Conservation (phyloP, 75 land plant species). For the Sequoia sempervirens region DNA sequence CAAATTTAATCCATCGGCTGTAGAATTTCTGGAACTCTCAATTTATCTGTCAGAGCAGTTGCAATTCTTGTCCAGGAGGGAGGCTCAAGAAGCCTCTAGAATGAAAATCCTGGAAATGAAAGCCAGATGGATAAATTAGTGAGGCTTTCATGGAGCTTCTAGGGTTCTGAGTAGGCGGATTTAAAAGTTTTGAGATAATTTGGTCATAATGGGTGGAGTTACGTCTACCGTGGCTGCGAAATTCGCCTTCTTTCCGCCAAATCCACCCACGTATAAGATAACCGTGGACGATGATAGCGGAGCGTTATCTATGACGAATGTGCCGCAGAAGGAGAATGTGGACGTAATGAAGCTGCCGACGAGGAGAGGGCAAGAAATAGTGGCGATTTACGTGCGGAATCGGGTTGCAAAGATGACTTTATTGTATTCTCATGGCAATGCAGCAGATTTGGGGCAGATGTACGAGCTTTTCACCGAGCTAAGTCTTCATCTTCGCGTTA, state of each 20-base stretch:
- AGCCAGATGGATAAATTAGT: background rate
- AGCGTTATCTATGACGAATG: conserved; percentile 23
- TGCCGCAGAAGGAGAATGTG: conserved; percentile 26
- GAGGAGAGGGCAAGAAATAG: conserved; percentile 42
- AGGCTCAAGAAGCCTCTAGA: background rate
- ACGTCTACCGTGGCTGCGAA: conserved; percentile 56
- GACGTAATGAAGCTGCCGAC: conserved; percentile 38
- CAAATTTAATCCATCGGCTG: background rate
- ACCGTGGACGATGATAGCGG: conserved; percentile 27
- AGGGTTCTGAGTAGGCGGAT: conserved; percentile 4
- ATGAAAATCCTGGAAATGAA: background rate
- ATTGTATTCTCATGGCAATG: conserved; percentile 62
- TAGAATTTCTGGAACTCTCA: background rate
- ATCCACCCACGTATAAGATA: conserved; percentile 45
- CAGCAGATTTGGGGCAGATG: conserved; percentile 64
- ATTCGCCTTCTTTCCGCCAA: conserved; percentile 61
- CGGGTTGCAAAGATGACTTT: conserved; percentile 36
- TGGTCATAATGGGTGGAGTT: conserved; percentile 42
- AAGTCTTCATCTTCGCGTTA: conserved; percentile 43
- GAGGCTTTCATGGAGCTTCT: background rate
- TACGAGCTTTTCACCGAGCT: conserved; percentile 52
- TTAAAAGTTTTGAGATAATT: background rate
- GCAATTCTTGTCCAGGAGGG: background rate
- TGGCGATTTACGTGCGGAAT: conserved; percentile 43
- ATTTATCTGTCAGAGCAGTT: background rate